Base-by-base conservation (phyloP, 2,329 filamentous ascomycete genomes). In the Diaporthe capsici region DNA sequence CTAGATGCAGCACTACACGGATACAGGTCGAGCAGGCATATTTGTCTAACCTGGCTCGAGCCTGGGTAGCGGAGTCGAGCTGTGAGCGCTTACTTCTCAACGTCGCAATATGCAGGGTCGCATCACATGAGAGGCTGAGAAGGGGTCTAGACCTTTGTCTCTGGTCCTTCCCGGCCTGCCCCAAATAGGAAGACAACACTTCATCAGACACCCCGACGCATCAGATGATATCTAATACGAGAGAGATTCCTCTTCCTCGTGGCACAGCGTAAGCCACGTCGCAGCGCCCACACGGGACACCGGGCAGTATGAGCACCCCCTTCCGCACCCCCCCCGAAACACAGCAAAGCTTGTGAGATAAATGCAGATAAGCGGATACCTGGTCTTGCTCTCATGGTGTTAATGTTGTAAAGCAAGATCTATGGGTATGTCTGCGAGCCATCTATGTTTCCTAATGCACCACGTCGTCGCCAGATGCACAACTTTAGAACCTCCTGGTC, bases 51-150 rank as follows among this genome's bases (percentile, higher is more conserved):
- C 34, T 34, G 34, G 34, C 34, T 34, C 7, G 34, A 34, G 34
- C 0, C 34, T 34, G 7, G 34, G 34, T 34, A n/a, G 47, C 22
- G 10, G 20, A n/a, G 3, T 10, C 22, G 49, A 25, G 49, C 49
- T 53, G 49, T 34, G 51, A 31, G 13, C 15, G 53, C 53, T 57
- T 5, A 57, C 53, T 57, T 57, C 53, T 57, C 53, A 57, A 57
- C 53, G 17, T 57, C 53, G 53, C 53, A 57, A 34, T 37, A 58
- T 37, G 55, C 20, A 58, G 55, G 55, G 57, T 20, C 34, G 20
- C 57, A 60, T 57, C 53, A 57, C 28, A 34, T 57, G 53, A 28
- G 28, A 55, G 53, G 53, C 25, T 57, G 53, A 57, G 53, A 57
- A 57, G 53, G 28, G 28, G 53, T 57, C 53, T 57, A 57, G 53